Conservation (phyloP, 1,284 basidiomycete genomes). For the Megacollybia platyphylla region DNA sequence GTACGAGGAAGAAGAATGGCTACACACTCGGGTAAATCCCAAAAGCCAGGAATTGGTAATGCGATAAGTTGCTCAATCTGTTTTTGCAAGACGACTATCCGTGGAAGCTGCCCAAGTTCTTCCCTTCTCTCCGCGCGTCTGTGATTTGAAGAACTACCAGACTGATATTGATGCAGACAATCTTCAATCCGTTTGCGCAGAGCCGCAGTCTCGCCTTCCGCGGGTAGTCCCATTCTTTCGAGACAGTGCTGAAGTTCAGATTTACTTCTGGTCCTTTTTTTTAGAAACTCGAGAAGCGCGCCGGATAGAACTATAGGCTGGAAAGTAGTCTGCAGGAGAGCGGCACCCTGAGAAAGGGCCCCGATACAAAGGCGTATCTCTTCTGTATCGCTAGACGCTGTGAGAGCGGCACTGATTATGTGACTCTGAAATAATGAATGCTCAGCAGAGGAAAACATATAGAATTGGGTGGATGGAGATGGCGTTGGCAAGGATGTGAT, state of each 20-base stretch:
- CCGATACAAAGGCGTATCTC: slow-evolving; percentile 32
- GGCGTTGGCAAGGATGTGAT: slow-evolving; percentile 14
- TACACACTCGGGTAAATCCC: slow-evolving; percentile 28
- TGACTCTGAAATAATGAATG: slow-evolving; percentile 23
- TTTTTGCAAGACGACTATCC: slow-evolving; percentile 27
- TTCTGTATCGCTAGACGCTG: slow-evolving; percentile 14
- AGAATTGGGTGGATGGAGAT: slow-evolving; percentile 24
- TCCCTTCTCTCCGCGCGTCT: slow-evolving; percentile 12
- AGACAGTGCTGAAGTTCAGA: slow-evolving; percentile 23
- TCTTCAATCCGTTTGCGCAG: slow-evolving; percentile 21
- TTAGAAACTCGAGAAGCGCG: slow-evolving; percentile 26
- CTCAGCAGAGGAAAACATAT: slow-evolving; percentile 29
- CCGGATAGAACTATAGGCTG: slow-evolving; percentile 33
- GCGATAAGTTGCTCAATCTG: slow-evolving; percentile 31
- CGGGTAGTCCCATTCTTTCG: slow-evolving; percentile 22
- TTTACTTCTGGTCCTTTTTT: slow-evolving; percentile 19
- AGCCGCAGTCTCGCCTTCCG: slow-evolving; percentile 19
- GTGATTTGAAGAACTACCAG: slow-evolving; percentile 10
- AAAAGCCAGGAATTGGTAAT: slow-evolving; percentile 32
- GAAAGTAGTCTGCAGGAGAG: slow-evolving; percentile 30
- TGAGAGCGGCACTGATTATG: slow-evolving; percentile 27
- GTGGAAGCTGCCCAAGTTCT: slow-evolving; percentile 28
- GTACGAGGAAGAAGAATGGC: slow-evolving; percentile 13
- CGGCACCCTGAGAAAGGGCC: slow-evolving; percentile 31
- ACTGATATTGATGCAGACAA: slow-evolving; percentile 19